Evolutionary conservation across 1,284 basidiomycete genomes (phyloP), one percentile per base, ranked within the genome.

Genomic region (Thecaphora frezii): DNA sequence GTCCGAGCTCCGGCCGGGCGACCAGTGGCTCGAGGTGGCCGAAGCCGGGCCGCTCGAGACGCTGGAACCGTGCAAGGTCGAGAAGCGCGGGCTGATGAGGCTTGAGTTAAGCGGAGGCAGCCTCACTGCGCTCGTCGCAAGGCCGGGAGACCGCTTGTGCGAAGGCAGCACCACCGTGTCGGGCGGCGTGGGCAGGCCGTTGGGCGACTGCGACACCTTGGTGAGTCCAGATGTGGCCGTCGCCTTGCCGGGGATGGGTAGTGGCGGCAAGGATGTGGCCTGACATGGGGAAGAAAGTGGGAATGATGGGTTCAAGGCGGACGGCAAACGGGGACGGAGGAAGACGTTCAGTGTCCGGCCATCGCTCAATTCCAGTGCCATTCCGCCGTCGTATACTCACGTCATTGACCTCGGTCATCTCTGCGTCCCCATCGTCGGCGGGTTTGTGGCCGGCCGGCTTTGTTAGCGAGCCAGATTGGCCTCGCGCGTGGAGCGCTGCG

Each of bases 131-230:
- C 21, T 23, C 3, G 48, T 37, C 16, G 48, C 48, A 33, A 40
- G 51, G 54, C 58, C 48, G 1, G 61, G 47, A 25, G 58, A 59
- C 22, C 48, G 59, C 36, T 66, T 54, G 48, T 46, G 51, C 12
- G 56, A 48, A 14, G 52, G 51, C 12, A 71, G 48, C 2, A 45
- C 33, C 4, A 69, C 46, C 2, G 57, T 65, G 57, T 77, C 74
- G 13, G 74, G 73, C n/a, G 74, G 74, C 38, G 74, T 77, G 13
- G 73, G 63, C 10, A 76, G 30, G 19, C 76, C 72, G 42, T 58
- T 59, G 18, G 68, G 73, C 9, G 74, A 71, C 24, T 56, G 71
- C 3, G 73, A 73, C 5, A 51, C 46, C 30, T 66, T 59, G 25
- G 58, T 52, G 26, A 40, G 54, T 41, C 51, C 54, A 12, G 48